Evolutionary conservation across 2,329 filamentous ascomycete genomes (phyloP).

Genomic region (Anthostomella pinea): DNA sequence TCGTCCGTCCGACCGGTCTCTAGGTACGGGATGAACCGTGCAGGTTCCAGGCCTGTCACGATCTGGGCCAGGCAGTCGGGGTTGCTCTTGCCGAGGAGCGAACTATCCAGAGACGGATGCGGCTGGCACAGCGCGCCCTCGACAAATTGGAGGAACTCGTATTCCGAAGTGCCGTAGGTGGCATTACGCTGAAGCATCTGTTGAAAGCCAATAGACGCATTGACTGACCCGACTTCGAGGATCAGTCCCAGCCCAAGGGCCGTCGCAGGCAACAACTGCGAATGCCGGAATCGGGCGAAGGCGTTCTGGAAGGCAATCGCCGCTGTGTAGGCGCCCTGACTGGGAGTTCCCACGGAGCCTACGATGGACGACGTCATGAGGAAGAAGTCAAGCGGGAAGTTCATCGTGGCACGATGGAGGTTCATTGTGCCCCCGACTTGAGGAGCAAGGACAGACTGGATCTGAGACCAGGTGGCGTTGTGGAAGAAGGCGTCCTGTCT

Average conservation of each 20-base stretch:
- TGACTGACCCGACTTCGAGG: constrained; percentile 7
- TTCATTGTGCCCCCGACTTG: constrained; percentile 9
- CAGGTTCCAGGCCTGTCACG: constrained; percentile 8
- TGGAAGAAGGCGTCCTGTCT: constrained; percentile 7
- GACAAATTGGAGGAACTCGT: constrained; percentile 7
- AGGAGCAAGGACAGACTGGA: constrained; percentile 6
- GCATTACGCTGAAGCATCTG: constrained; percentile 7
- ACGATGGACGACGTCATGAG: constrained; percentile 8
- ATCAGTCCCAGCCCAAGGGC: constrained; percentile 7
- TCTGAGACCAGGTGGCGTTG: constrained; percentile 3
- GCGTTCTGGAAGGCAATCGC: constrained; percentile 11
- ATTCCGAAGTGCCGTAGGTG: constrained; percentile 6
- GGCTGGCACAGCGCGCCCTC: constrained; percentile 7
- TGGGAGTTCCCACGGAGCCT: constrained; percentile 14
- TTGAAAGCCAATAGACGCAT: not conserved
- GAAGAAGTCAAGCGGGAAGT: constrained; percentile 13
- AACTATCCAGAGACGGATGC: not conserved
- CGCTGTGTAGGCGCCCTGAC: constrained; percentile 5
- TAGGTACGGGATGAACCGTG: constrained; percentile 2
- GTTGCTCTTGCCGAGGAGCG: not conserved
- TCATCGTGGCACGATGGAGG: constrained; percentile 7
- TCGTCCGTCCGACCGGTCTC: constrained; percentile 2
- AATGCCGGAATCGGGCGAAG: constrained; percentile 3
- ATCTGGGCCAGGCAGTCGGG: constrained; percentile 1
- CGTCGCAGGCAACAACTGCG: constrained; percentile 2